Evolutionary conservation across 495 filamentous ascomycete species (phyloP).

Genomic region (Parathielavia hyrcaniae): DNA sequence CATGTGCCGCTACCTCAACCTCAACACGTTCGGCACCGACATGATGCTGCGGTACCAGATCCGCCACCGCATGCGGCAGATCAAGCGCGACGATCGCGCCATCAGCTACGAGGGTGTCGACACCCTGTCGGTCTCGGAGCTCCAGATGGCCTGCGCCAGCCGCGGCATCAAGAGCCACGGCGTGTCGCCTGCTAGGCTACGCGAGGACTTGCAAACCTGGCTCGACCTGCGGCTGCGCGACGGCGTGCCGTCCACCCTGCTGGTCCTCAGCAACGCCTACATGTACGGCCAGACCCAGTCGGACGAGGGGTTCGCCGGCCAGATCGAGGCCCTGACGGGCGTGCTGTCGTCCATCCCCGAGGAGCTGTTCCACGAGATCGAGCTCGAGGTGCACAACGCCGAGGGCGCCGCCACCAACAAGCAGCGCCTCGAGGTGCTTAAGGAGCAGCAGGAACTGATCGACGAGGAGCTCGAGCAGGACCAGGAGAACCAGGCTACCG

Average conservation of each 20-base stretch:
- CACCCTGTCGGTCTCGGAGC: slow-evolving; percentile 82
- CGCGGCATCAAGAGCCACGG: slow-evolving; percentile 91
- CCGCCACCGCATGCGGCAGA: slow-evolving; percentile 96
- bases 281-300: slow-evolving; percentile 78
- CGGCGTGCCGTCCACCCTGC: slow-evolving; percentile 85
- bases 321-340: slow-evolving; percentile 88
- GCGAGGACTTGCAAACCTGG: slow-evolving; percentile 92
- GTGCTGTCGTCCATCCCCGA: slow-evolving; percentile 93
- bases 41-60: slow-evolving; percentile 96
- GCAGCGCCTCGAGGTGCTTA: slow-evolving; percentile 97
- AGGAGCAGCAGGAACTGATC: slow-evolving; percentile 97
- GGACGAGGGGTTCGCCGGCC: slow-evolving; percentile 73
- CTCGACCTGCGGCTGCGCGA: slow-evolving; percentile 88
- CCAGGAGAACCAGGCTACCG: slow-evolving; percentile 60
- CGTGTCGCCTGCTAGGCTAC: slow-evolving; percentile 75
- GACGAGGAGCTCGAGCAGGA: slow-evolving; percentile 93
- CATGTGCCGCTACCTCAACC: slow-evolving; percentile 98
- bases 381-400: slow-evolving; percentile 94
- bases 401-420: slow-evolving; percentile 98
- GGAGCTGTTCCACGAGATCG: slow-evolving; percentile 98
- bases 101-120: slow-evolving; percentile 95
- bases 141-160: slow-evolving; percentile 84
- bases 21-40: slow-evolving; percentile 94
- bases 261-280: slow-evolving; percentile 95
- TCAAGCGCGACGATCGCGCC: slow-evolving; percentile 94